Percentiles rank a stretch among this genome's conserved stretches.
phyloP scores from a whole-genome alignment of 1,284 basidiomycete genomes.

The Ceratorhiza oryzae-sativae region DNA sequence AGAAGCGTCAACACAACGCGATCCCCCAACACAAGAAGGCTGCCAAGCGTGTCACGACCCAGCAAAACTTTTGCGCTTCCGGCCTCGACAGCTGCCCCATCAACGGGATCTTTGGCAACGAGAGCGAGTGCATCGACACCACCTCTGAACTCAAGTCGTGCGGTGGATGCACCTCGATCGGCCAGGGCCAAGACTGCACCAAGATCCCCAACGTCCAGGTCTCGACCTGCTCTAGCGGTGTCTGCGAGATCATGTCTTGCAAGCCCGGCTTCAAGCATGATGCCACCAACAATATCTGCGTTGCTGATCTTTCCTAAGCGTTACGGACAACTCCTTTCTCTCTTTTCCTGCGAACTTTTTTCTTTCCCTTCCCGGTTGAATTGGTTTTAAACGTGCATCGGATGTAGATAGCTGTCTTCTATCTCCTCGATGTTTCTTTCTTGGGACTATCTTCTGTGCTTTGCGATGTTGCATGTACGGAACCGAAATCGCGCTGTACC shows the following conservation, averaged over 20 bases:
- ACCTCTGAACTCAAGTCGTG: constrained; percentile 13
- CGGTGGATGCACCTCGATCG: constrained; percentile 21
- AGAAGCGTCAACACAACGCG: background rate
- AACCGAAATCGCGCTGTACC: background rate
- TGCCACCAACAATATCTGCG: background rate
- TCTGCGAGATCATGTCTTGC: constrained; percentile 24
- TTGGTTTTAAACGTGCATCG: background rate
- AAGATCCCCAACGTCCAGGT: constrained; percentile 1
- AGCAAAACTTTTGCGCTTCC: constrained; percentile 11
- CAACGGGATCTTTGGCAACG: background rate
- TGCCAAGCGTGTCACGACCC: background rate
- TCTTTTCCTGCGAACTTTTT: constrained; percentile 11
- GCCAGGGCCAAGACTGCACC: constrained; percentile 24
- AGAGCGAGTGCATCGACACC: constrained; percentile 16
- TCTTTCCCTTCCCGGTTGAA: background rate
- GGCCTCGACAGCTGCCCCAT: constrained; percentile 15
- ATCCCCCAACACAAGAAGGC: constrained; percentile 18
- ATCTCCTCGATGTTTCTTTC: background rate
- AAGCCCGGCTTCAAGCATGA: constrained; percentile 1
- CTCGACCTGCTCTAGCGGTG: constrained; percentile 1
- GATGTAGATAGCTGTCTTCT: background rate
- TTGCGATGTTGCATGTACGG: constrained; percentile 1
- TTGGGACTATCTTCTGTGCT: constrained; percentile 11
- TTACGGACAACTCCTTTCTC: background rate
- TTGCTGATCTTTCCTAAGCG: background rate